phyloP scores from a whole-genome alignment of 345 rosid species.

The Eucalyptus victrix region DNA sequence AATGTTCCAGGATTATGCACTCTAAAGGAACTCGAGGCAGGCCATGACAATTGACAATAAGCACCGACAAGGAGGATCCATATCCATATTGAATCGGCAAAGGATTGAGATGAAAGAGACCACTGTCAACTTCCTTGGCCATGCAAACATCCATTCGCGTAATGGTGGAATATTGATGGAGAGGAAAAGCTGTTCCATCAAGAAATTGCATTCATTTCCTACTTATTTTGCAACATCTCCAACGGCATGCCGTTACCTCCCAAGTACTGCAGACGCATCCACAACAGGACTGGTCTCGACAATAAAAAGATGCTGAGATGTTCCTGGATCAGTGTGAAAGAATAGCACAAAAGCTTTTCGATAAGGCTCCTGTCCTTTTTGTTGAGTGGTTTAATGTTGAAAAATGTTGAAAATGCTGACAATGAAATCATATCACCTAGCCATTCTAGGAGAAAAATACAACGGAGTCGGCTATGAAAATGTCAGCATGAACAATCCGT shows the following conservation, averaged over 20 bases:
- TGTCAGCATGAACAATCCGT: too few relatives aligned
- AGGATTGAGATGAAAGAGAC: background rate
- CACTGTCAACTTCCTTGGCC: background rate
- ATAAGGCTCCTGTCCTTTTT: background rate
- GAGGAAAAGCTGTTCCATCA: background rate
- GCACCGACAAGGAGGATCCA: background rate
- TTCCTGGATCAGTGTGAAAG: background rate
- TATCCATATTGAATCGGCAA: background rate
- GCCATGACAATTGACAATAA: background rate
- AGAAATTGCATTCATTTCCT: background rate
- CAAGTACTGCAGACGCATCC: background rate
- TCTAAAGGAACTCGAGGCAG: background rate
- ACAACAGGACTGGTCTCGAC: background rate
- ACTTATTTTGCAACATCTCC: background rate
- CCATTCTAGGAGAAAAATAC: too few relatives aligned
- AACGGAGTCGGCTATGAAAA: too few relatives aligned
- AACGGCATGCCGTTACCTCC: background rate
- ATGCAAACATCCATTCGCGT: rapidly evolving
- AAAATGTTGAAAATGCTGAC: background rate
- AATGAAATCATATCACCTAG: background rate
- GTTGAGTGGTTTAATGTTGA: background rate
- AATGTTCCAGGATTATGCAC: background rate
- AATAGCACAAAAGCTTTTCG: background rate
- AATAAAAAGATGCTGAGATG: background rate
- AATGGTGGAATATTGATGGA: background rate